Base-by-base conservation (phyloP, 805 yeast genomes). In the Metschnikowia sp. region DNA sequence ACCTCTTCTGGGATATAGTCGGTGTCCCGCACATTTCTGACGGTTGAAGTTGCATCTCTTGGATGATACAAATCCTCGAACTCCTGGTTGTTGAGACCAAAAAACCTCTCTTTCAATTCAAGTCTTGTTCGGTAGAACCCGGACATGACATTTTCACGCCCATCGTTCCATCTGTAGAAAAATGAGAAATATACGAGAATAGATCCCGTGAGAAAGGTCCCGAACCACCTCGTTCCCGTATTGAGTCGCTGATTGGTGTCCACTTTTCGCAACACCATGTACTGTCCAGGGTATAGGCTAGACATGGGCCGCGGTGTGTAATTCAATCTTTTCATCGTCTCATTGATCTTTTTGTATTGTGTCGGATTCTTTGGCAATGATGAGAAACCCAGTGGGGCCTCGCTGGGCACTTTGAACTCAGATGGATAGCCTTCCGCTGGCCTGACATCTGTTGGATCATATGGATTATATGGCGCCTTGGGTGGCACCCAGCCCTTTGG, bases 361-460 rank as follows among this genome's bases (percentile, higher is more conserved):
- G 84, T 74, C 7, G 88, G 82, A 55, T 78, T 82, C 55, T 75
- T 75, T 3, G 91, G 90, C n/a, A 82, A 66, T 8, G 77, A 66
- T 8, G 81, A 69, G 67, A 80, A 81, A 15, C 76, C 77, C 15
- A 66, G 62, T 28, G 86, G 81, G 31, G 78, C 73, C 36, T 73
- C 70, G 1, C 87, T 83, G 0, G 94, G 92, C 1, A 83, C 66
- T 48, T 78, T 74, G 68, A 76, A 88, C 62, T 88, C 96, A 26
- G 90, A 83, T 1, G 96, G 96, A 54, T 88, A 88, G 2, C 96
- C 96, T 60, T 83, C 82, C 0, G 95, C 78, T 0, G 96, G 96
- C 39, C 96, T 72, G 36, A 70, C 61, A 60, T 88, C 96, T 1
- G 78, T 66, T 0, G 91, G 86, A 60, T 88, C 96, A 59, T 82